A percentile compares a stretch with the other conserved stretches of the same genome.
phyloP scores from a whole-genome alignment of 768 basidiomycete genomes.

The Leccinum ochraceum region DNA sequence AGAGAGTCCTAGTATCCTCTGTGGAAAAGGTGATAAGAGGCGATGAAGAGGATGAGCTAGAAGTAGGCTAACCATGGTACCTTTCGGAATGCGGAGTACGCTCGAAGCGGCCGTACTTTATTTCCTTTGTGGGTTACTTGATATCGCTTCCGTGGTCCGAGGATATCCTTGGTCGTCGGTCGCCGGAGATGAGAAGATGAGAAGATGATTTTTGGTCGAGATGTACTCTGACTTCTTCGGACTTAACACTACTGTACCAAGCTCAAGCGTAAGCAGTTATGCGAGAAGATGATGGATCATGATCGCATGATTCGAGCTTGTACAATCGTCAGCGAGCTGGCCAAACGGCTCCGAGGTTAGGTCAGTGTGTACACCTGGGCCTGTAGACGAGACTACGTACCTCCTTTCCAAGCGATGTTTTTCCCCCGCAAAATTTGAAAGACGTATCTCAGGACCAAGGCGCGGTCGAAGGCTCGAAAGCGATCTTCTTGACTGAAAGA shows the following conservation, averaged over 20 bases:
- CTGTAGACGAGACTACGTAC: conserved; percentile 33
- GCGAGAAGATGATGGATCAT: conserved; percentile 31
- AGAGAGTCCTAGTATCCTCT: conserved; percentile 24
- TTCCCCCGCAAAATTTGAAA: conserved; percentile 23
- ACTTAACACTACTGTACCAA: conserved; percentile 38
- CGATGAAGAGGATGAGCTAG: conserved; percentile 25
- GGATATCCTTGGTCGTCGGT: conserved; percentile 24
- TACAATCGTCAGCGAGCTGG: conserved; percentile 14
- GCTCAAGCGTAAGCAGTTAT: conserved; percentile 39
- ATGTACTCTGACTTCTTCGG: conserved; percentile 37
- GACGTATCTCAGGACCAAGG: conserved; percentile 33
- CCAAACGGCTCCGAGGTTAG: not conserved
- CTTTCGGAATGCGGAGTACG: conserved; percentile 40
- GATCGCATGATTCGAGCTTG: conserved; percentile 42
- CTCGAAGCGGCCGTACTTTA: conserved; percentile 42
- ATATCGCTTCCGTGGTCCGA: conserved; percentile 18
- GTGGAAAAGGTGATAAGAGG: not conserved
- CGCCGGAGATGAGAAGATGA: conserved; percentile 37
- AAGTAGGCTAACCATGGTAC: conserved; percentile 35
- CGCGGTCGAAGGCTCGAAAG: conserved; percentile 32
- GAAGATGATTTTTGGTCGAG: conserved; percentile 27
- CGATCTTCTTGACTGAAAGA: conserved; percentile 28
- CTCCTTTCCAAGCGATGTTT: conserved; percentile 19
- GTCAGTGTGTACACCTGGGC: conserved; percentile 28
- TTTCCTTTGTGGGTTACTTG: conserved; percentile 36